Conservation (phyloP, 2,329 filamentous ascomycete species). For the Colletotrichum spinosum region DNA sequence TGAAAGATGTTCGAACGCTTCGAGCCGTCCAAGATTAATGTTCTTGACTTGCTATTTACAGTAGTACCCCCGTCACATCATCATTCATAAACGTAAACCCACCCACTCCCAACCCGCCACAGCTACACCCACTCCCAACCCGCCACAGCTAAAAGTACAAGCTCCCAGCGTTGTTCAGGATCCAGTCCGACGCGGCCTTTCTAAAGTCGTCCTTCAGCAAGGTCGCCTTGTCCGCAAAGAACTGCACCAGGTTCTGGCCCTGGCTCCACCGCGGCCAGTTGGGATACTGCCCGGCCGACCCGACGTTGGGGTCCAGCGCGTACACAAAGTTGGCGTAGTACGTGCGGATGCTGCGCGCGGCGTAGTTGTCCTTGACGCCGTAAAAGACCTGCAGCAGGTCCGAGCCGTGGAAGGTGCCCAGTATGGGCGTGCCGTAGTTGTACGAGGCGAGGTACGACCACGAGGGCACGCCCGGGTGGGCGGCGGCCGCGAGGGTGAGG, state of each 20-base stretch:
- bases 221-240: slow-evolving; percentile 49
- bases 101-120: background rate
- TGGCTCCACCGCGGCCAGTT: slow-evolving; percentile 59
- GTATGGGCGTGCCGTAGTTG: slow-evolving; percentile 75
- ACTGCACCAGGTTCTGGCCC: slow-evolving; percentile 63
- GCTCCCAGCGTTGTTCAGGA: slow-evolving; percentile 36
- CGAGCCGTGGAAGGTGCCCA: slow-evolving; percentile 82
- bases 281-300: slow-evolving; percentile 49
- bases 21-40: background rate
- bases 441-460: slow-evolving; percentile 85
- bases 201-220: slow-evolving; percentile 55
- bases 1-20: background rate
- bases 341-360: slow-evolving; percentile 51
- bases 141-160: slow-evolving; percentile 8
- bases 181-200: slow-evolving; percentile 41
- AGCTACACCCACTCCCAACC: background rate
- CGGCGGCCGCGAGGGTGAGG: slow-evolving; percentile 53
- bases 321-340: slow-evolving; percentile 83
- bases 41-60: background rate
- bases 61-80: background rate
- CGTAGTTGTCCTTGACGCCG: slow-evolving; percentile 48
- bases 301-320: slow-evolving; percentile 76
- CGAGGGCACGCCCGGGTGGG: slow-evolving; percentile 66
- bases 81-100: slow-evolving; percentile 5
- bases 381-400: slow-evolving; percentile 77